A percentile compares a stretch with the other conserved stretches of the same genome.
Evolutionary conservation across 2,329 filamentous ascomycete species (phyloP).

Genomic region (Fusarium denticulatum): DNA sequence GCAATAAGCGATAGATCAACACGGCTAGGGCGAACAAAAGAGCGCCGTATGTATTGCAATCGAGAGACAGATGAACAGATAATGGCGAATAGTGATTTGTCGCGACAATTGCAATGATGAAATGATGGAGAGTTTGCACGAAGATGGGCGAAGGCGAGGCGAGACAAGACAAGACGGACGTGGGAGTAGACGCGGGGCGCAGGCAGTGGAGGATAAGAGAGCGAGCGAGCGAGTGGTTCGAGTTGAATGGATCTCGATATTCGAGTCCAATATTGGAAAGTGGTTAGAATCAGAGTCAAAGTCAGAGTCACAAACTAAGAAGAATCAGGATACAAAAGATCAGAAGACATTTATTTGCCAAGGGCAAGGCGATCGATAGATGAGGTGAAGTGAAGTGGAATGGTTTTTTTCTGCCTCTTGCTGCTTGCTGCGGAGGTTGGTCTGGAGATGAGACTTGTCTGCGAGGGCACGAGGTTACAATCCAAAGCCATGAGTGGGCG

Average conservation of each 20-base stretch:
- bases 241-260: constrained; percentile 10
- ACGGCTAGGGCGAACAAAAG: neutral
- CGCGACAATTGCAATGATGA: constrained; percentile 15
- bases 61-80: neutral
- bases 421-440: constrained; percentile 25
- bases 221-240: neutral
- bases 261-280: neutral
- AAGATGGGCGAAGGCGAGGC: neutral
- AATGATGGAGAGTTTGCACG: constrained; percentile 16
- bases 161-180: neutral
- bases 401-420: constrained; percentile 21
- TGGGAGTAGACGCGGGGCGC: neutral
- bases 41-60: neutral
- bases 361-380: constrained; percentile 22
- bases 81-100: neutral
- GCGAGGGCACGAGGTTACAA: constrained; percentile 36
- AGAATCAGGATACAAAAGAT: constrained; percentile 18
- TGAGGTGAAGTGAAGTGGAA: constrained; percentile 23
- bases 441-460: constrained; percentile 23
- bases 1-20: neutral
- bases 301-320: constrained; percentile 13
- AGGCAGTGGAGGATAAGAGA: constrained; percentile 3
- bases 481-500: constrained; percentile 26
- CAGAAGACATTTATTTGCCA: constrained; percentile 21
- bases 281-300: neutral